A percentile compares a stretch with the other conserved stretches of the same genome.
Conservation (phyloP, 2,329 filamentous ascomycete genomes). For the Monascus ruber region DNA sequence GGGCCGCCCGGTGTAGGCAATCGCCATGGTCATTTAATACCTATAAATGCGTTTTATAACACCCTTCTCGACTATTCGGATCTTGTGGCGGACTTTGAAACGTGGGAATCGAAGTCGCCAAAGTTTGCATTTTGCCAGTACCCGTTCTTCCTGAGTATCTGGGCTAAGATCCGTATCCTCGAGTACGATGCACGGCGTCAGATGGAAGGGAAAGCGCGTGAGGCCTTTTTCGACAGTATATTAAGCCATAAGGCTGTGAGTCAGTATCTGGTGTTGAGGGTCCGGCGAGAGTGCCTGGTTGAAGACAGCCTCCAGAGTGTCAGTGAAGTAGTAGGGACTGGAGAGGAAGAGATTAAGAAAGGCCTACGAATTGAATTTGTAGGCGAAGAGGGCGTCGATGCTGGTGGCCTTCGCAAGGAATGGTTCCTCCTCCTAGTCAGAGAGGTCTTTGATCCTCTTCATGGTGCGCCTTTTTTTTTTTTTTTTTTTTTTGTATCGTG, state of each 20-base stretch:
- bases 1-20: slow-evolving; percentile 33
- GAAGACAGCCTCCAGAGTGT: slow-evolving; percentile 79
- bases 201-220: slow-evolving; percentile 78
- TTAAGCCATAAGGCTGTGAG: slow-evolving; percentile 62
- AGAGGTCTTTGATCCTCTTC: slow-evolving; percentile 82
- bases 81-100: slow-evolving; percentile 72
- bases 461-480: slow-evolving; percentile 47
- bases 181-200: slow-evolving; percentile 80
- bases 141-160: slow-evolving; percentile 82
- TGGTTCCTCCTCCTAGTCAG: slow-evolving; percentile 84
- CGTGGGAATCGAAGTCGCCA: slow-evolving; percentile 64
- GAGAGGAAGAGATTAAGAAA: slow-evolving; percentile 81
- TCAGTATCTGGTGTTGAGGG: slow-evolving; percentile 64
- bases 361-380: slow-evolving; percentile 73
- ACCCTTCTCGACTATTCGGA: slow-evolving; percentile 78
- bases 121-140: slow-evolving; percentile 88
- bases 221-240: slow-evolving; percentile 86
- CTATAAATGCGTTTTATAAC: slow-evolving; percentile 80
- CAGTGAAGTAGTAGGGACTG: slow-evolving; percentile 70
- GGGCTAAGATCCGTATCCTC: slow-evolving; percentile 81
- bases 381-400: slow-evolving; percentile 85
- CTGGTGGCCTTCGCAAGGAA: slow-evolving; percentile 79
- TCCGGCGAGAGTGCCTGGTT: slow-evolving; percentile 74
- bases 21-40: slow-evolving; percentile 54
- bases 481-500: not conserved